Conservation (phyloP, 208 protist genomes). For the Trypanosoma lewisi region DNA sequence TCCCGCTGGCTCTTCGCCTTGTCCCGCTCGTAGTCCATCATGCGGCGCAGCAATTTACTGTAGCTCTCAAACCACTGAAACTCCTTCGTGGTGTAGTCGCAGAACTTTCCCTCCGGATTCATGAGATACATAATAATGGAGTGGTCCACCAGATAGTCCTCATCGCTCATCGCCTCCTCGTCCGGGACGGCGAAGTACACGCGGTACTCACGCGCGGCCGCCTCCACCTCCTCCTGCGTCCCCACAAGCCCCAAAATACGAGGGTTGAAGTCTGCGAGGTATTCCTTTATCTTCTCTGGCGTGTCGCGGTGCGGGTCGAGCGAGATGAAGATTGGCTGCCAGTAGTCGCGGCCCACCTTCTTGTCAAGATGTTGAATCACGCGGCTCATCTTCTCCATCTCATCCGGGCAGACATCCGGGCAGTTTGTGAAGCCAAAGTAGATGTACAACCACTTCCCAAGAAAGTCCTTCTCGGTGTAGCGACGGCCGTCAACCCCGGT, state of each 20-base stretch:
- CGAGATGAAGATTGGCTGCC: conserved; percentile 93
- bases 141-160: conserved; percentile 96
- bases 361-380: conserved; percentile 79
- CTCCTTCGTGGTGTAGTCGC: conserved; percentile 89
- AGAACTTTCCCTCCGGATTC: conserved; percentile 86
- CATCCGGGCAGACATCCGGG: conserved; percentile 95
- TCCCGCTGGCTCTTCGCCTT: conserved; percentile 36
- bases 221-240: conserved; percentile 74
- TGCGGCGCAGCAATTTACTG: conserved; percentile 73
- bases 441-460: conserved; percentile 92
- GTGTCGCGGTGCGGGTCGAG: conserved; percentile 93
- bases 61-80: conserved; percentile 85
- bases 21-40: conserved; percentile 73
- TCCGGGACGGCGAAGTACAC: conserved; percentile 90
- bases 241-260: conserved; percentile 91
- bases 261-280: conserved; percentile 90
- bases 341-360: conserved; percentile 74
- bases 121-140: conserved; percentile 94
- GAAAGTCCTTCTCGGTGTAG: conserved; percentile 71
- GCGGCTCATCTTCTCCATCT: conserved; percentile 93
- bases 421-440: conserved; percentile 98
- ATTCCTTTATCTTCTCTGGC: conserved; percentile 67
- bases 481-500: conserved; percentile 57
- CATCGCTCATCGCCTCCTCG: conserved; percentile 66
- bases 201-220: conserved; percentile 81